Evolutionary conservation across 306 rosid genomes (phyloP), one percentile per base, ranked within the genome.

Genomic region (Erythrophleum fordii): DNA sequence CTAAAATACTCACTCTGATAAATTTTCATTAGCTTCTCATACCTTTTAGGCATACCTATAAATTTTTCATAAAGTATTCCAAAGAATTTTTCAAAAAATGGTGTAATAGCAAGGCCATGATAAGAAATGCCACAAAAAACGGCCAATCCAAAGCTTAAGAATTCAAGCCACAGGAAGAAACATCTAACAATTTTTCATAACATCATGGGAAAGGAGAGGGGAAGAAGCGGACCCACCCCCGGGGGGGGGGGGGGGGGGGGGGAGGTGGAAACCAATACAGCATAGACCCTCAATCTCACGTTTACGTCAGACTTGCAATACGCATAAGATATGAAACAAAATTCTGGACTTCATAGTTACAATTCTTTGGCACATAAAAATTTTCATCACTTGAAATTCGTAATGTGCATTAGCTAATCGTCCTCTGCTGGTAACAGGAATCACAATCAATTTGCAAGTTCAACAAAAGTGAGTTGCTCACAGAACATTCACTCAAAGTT

Each of bases 401-500:
- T 56, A 3, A 3, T 4, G 5, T 12, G 7, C 18, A 26, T 59
- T 59, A 26, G 26, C 26, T 59, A 25, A 0, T 59, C 5, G n/a
- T 59, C 18, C n/a, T 59, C 8, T 5, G 31, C 65, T 12, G 34
- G 18, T 59, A 26, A 59, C 26, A 59, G 66, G 3, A 26, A 26
- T 34, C 26, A 17, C 13, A 67, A 68, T 3, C 23, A 59, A 81
- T 77, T 46, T 60, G 59, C 87, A 77, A 71, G 72, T 25, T 68
- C 70, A 65, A 51, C 71, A 69, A 46, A 11, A 23, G 45, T 39
- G 69, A 58, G 31, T 58, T 72, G 79, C 70, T 69, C 65, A n/a
- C 45, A 28, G 45, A 64, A 75, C 67, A 53, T 69, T 39, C 77
- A 77, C 87, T 71, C 77, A 28, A 53, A 73, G 26, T 69, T 67